These are phyloP conservation scores for Fraxinus albicans DNA, from an alignment of 305 asterid species.

Conservation along the genomic window DNA sequence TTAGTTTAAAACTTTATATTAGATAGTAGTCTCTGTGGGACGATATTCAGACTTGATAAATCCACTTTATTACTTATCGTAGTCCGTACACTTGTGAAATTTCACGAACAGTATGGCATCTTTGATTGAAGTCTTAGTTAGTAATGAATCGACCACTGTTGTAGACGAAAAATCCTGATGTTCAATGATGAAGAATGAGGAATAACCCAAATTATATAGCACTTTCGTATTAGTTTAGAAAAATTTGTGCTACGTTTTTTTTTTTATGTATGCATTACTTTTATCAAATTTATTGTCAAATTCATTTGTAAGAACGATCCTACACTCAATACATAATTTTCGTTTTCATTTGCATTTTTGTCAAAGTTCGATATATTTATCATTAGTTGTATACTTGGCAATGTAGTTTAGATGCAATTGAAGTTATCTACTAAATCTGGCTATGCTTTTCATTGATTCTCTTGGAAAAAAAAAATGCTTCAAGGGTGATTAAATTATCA, in stretches of 20 bases:
- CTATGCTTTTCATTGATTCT: neutral
- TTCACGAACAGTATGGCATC: constrained; percentile 35
- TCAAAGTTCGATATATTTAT: neutral
- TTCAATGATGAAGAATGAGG: neutral
- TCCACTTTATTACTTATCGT: too few species aligned
- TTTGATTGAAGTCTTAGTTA: constrained; percentile 66
- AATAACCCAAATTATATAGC: neutral
- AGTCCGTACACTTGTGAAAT: too few species aligned
- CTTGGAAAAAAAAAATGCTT: neutral
- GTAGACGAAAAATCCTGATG: constrained; percentile 58
- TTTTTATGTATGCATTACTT: neutral
- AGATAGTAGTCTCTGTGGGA: too few species aligned
- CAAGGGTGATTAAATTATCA: neutral
- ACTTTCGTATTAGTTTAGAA: neutral
- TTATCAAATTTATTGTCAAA: neutral
- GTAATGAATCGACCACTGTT: constrained; percentile 71
- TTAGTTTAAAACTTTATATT: too few species aligned
- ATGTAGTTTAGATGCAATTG: neutral
- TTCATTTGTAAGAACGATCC: neutral
- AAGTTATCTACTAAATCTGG: neutral
- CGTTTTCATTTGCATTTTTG: neutral
- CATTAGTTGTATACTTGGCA: neutral
- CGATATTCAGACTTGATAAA: too few species aligned
- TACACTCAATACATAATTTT: neutral
- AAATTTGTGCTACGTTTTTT: neutral